A percentile compares a stretch with the other conserved stretches of the same genome.
Evolutionary conservation across 202 grass and related monocot species (phyloP).

Genomic region (Zizania palustris): DNA sequence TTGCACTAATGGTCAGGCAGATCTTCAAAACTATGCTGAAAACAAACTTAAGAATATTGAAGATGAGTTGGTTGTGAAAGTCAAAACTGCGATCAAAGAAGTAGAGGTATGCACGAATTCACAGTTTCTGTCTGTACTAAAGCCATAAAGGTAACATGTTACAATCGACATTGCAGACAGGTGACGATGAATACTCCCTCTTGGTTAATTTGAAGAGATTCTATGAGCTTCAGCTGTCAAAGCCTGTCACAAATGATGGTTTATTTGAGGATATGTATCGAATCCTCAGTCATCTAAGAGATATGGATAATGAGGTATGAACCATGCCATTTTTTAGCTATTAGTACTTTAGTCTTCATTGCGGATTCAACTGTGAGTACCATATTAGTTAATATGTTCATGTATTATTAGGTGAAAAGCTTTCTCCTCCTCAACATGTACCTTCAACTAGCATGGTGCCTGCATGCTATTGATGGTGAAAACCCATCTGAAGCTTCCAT

Average conservation of each 20-base stretch:
- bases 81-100: conserved; percentile 91
- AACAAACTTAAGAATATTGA: conserved; percentile 90
- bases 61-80: conserved; percentile 80
- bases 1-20: conserved; percentile 74
- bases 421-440: conserved; percentile 96
- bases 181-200: conserved; percentile 99
- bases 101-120: conserved; percentile 78
- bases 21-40: conserved; percentile 84
- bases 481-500: conserved; percentile 76
- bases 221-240: conserved; percentile 91
- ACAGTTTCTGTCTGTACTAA: neutral
- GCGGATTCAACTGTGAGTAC: conserved; percentile 1
- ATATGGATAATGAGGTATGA: conserved; percentile 92
- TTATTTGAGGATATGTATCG: conserved; percentile 85
- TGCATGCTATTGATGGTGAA: conserved; percentile 72
- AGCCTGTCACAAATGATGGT: conserved; percentile 64
- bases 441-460: conserved; percentile 88
- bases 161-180: conserved; percentile 62
- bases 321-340: conserved; percentile 6
- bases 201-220: conserved; percentile 96
- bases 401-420: conserved; percentile 80
- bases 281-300: conserved; percentile 77
- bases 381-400: conserved; percentile 14
- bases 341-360: conserved; percentile 6
- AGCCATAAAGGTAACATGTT: conserved; percentile 31